Conservation (phyloP, 768 basidiomycete species). For the Pulveroboletus sp. region DNA sequence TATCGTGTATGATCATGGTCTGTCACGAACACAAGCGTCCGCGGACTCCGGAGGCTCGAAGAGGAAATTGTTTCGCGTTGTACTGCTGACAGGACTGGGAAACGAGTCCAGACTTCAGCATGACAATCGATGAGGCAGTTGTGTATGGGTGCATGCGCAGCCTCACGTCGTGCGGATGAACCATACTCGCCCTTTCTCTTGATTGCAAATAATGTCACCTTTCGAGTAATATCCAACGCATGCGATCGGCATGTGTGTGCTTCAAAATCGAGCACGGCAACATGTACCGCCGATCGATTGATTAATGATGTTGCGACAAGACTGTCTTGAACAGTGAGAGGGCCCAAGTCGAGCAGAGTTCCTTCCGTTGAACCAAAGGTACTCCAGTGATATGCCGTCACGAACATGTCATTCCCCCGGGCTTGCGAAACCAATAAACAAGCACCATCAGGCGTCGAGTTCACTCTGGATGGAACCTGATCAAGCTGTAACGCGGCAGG, state of each 20-base stretch:
- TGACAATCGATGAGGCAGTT: conserved; percentile 58
- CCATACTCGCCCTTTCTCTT: conserved; percentile 36
- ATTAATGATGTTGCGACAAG: conserved; percentile 45
- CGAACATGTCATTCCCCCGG: conserved; percentile 4
- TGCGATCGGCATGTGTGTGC: conserved; percentile 38
- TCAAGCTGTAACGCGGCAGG: conserved; percentile 44
- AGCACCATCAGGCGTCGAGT: conserved; percentile 53
- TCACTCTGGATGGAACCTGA: conserved; percentile 26
- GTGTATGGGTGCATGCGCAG: conserved; percentile 29
- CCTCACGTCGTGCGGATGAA: conserved; percentile 5
- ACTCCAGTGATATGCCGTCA: conserved; percentile 52
- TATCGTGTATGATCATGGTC: conserved; percentile 36
- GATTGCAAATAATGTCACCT: conserved; percentile 56
- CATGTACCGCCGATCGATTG: conserved; percentile 39
- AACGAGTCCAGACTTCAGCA: conserved; percentile 42
- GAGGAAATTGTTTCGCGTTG: conserved; percentile 42
- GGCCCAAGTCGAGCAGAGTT: conserved; percentile 36
- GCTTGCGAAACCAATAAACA: conserved; percentile 42
- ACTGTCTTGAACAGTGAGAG: conserved; percentile 17
- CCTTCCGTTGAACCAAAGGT: conserved; percentile 54
- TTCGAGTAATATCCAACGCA: conserved; percentile 51
- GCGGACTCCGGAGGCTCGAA: conserved; percentile 30
- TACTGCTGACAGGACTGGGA: conserved; percentile 39
- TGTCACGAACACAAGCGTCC: conserved; percentile 44
- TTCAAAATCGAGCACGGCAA: conserved; percentile 38